Percentiles rank a stretch among this genome's conserved stretches.
Evolutionary conservation across 148 eudicot genomes (phyloP).

Genomic region (Rhododendron mucronatum): DNA sequence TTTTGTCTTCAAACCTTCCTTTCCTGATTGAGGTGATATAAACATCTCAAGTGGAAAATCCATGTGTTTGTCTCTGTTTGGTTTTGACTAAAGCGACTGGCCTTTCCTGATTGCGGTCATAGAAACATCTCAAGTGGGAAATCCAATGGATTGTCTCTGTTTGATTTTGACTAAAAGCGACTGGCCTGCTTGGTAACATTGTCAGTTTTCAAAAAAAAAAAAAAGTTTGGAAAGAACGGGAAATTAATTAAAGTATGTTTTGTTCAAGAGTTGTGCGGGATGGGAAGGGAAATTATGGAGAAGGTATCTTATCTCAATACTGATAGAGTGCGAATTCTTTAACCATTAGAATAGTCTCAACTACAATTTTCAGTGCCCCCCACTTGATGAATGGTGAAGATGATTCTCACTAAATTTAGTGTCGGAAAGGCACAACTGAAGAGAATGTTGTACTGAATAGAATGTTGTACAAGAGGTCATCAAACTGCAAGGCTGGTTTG

Average conservation of each 20-base stretch:
- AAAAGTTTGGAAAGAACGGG: neutral
- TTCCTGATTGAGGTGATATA: neutral
- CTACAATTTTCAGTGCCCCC: neutral
- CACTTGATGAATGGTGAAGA: neutral
- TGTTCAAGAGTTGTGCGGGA: neutral
- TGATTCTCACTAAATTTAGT: neutral
- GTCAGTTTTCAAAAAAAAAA: neutral
- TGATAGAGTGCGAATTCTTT: neutral
- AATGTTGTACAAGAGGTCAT: neutral
- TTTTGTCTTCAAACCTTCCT: neutral
- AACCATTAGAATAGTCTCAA: neutral
- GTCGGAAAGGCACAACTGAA: neutral
- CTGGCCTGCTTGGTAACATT: neutral
- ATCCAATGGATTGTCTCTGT: neutral
- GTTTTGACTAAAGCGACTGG: neutral
- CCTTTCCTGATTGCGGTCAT: neutral
- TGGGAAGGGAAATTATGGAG: neutral
- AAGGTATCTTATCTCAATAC: neutral
- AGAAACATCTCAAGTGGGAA: neutral
- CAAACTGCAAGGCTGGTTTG: neutral
- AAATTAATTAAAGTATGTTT: neutral
- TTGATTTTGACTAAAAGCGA: neutral
- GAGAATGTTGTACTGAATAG: too few species aligned
- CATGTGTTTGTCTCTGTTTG: neutral
- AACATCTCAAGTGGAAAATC: neutral